Evolutionary conservation across 352 stramenopile species (phyloP), one percentile per base, ranked within the genome.

Genomic region (Phytophthora pisi): DNA sequence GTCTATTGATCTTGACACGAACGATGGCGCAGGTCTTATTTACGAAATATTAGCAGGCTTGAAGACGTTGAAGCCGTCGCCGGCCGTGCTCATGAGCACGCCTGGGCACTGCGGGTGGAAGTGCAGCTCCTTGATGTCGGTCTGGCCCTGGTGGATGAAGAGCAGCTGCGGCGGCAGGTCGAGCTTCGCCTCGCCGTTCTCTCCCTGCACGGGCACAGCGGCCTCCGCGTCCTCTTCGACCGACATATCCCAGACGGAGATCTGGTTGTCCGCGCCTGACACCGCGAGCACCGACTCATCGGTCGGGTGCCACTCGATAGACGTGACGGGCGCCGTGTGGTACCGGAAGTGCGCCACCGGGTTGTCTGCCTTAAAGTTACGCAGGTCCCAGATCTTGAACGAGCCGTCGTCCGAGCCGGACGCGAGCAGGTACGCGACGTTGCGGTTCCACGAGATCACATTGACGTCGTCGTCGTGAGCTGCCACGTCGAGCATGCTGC

Each of bases 121-220:
- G 80, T 99, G 97, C 18, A 99, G 81, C 81, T 99, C 98, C 83
- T 99, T 99, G 78, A 99, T 98, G 74, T 99, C 96, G 51, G 89
- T 93, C 68, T 98, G 97, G n/a, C 98, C 98, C 74, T 98, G 97
- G 83, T 99, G 98, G 56, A 99, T 97, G 84, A 99, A 99, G 24
- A 99, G 86, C 43, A 99, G 88, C 84, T 99, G 98, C 42, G 97
- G 95, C 31, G 98, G 98, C 71, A 99, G 83, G 57, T 98, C 90
- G 59, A 94, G 60, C 72, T 93, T 92, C n/a, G 79, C 76, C 43
- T 79, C 75, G 46, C 60, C 75, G 57, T 65, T 76, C 55, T 83
- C 74, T 38, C 62, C 75, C n/a, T 81, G 70, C 6, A 70, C 72
- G 28, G 78, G 79, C 3, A 69, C 66, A 42, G 67, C 76, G 7